Percentiles rank a stretch among this genome's conserved stretches.
phyloP scores from a whole-genome alignment of 257 asterid genomes.

The Rubia yunnanensis region DNA sequence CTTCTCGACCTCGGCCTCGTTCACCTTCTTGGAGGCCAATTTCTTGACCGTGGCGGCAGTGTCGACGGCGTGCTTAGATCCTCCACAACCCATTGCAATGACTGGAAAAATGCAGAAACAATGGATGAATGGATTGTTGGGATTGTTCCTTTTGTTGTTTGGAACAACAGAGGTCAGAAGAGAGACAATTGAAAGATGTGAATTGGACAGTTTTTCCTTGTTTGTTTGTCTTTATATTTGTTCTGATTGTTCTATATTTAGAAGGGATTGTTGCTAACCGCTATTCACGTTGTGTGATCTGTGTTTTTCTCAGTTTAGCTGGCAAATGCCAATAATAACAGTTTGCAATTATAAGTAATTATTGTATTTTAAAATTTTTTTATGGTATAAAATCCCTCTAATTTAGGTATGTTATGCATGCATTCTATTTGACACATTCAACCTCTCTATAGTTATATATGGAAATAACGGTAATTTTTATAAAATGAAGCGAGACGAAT shows the following conservation, averaged over 20 bases:
- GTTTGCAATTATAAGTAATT: not conserved
- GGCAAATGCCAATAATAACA: not conserved
- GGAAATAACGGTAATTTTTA: too few relatives aligned
- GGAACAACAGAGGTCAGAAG: not conserved
- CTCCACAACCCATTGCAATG: slow-evolving; percentile 63
- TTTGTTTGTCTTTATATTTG: not conserved
- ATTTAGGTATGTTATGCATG: too few relatives aligned
- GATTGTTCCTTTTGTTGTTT: slow-evolving; percentile 1
- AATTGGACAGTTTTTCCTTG: not conserved
- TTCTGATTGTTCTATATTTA: slow-evolving; percentile 12
- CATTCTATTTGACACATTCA: not conserved
- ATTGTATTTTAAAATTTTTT: too few relatives aligned
- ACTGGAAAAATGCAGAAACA: not conserved
- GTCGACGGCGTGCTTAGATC: slow-evolving; percentile 82
- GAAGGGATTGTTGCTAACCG: slow-evolving; percentile 7
- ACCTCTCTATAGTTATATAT: too few relatives aligned
- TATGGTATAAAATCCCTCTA: not conserved
- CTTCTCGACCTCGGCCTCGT: not conserved
- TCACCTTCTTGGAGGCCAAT: slow-evolving; percentile 22
- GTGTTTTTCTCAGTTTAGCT: not conserved
- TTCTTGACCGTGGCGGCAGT: slow-evolving; percentile 42
- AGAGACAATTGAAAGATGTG: not conserved
- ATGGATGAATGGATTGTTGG: not conserved
- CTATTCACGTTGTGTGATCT: slow-evolving; percentile 16
- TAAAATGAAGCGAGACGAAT: too few relatives aligned